Evolutionary conservation across 1,284 basidiomycete species (phyloP).

Genomic region (Chiua sp.): DNA sequence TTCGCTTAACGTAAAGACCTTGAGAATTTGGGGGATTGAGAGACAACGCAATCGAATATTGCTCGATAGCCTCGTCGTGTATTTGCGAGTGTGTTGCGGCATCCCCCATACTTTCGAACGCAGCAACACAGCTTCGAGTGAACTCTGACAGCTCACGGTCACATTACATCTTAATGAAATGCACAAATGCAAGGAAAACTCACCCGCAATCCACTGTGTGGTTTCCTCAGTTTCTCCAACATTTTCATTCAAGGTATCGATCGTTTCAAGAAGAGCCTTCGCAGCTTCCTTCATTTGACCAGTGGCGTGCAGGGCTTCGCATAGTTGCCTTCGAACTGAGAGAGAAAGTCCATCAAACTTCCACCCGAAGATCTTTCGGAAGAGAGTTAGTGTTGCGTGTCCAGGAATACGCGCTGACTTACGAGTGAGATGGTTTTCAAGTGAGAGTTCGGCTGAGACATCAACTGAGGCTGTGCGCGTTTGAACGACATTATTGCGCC

Average conservation of each 20-base stretch:
- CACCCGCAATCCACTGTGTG: slow-evolving; percentile 1
- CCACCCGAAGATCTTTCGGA: slow-evolving; percentile 8
- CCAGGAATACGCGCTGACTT: not conserved
- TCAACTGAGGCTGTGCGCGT: not conserved
- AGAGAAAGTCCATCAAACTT: slow-evolving; percentile 3
- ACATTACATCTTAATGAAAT: not conserved
- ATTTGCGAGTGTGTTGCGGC: slow-evolving; percentile 5
- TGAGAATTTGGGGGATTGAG: slow-evolving; percentile 4
- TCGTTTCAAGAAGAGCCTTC: slow-evolving; percentile 1
- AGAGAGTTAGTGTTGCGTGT: not conserved
- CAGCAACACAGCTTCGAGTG: slow-evolving; percentile 1
- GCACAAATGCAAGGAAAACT: not conserved
- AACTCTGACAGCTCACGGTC: slow-evolving; percentile 7
- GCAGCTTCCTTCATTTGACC: slow-evolving; percentile 7
- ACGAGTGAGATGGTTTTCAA: slow-evolving; percentile 6
- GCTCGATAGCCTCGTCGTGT: slow-evolving; percentile 12
- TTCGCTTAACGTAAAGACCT: slow-evolving; percentile 5
- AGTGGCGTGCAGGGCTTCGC: slow-evolving; percentile 1
- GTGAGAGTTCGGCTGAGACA: not conserved
- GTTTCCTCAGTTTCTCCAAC: not conserved
- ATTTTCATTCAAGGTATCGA: not conserved
- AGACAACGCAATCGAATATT: slow-evolving; percentile 13
- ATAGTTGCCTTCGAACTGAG: slow-evolving; percentile 2
- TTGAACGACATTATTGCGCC: slow-evolving; percentile 3
- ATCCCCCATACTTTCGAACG: slow-evolving; percentile 7